Evolutionary conservation across 352 stramenopile species (phyloP), one percentile per base, ranked within the genome.

Genomic region (Phytophthora idaei): DNA sequence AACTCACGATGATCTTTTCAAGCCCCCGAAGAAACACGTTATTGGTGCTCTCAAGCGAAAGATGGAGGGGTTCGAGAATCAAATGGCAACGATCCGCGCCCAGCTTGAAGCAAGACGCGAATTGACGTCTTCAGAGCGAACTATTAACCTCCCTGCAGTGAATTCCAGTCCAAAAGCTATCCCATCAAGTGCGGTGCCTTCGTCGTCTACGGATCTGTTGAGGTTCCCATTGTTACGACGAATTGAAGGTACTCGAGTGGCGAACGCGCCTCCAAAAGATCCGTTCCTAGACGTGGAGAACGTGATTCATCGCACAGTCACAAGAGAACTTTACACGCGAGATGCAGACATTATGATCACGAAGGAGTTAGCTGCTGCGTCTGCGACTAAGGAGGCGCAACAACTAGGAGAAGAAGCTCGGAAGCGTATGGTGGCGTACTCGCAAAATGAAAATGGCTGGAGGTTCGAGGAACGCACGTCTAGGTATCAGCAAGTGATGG

Each of bases 371-470:
- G 41, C 49, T 15, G 78, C 73, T 14, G 71, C 51, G 11, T 53
- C 41, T 8, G 49, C 67, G 1, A 50, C 85, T 0, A 77, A 84
- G 41, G 53, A 87, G 1, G 78, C 82, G 3, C 74, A 90, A 6
- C 64, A 73, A n/a, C 57, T 89, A 15, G 73, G 78, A 4, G 84
- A 91, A 59, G 73, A 91, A 55, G 75, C 76, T 15, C 81, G 79
- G 8, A 89, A 89, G 27, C 73, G 71, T 0, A 90, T 89, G 73
- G 67, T 88, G 12, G 49, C 83, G 0, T 90, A 88, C 50, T 50
- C 77, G 1, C 77, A 91, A 44, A 80, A 86, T 39, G 84, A 90
- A 52, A 70, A 65, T 31, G 77, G 61, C 6, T 91, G 84, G 82
- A 68, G 49, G 49, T 93, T 90, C 60, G 84, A 90, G 34, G 82